Conservation (phyloP, 2,329 filamentous ascomycete genomes). For the Botryotinia globosa region DNA sequence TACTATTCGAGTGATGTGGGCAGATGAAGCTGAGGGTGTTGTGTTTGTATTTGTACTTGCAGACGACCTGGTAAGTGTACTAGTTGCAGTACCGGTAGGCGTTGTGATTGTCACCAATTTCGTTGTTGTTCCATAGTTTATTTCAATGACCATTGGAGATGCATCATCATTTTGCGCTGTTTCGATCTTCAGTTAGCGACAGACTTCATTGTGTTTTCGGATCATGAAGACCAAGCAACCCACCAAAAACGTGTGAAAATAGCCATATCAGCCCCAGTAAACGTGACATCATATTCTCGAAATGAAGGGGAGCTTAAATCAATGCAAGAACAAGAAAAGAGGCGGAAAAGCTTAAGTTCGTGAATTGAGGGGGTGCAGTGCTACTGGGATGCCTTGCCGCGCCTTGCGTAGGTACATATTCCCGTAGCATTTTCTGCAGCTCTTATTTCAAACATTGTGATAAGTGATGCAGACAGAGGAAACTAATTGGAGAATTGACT, state of each 20-base stretch:
- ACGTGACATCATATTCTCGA: not conserved
- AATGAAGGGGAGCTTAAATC: not conserved
- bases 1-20: not conserved
- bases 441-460: not conserved
- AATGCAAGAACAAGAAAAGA: not conserved
- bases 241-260: not conserved
- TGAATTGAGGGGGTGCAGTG: not conserved
- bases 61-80: not conserved
- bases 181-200: not conserved
- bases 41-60: not conserved
- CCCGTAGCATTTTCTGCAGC: not conserved
- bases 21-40: not conserved
- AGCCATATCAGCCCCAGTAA: not conserved
- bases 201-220: not conserved
- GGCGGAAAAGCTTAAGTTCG: not conserved
- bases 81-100: not conserved
- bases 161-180: not conserved
- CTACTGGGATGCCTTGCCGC: not conserved
- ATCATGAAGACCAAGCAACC: not conserved
- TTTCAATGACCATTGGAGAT: not conserved
- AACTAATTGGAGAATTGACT: not conserved
- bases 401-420: not conserved
- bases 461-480: not conserved
- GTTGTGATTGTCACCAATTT: not conserved
- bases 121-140: not conserved